A percentile compares a stretch with the other conserved stretches of the same genome.
Evolutionary conservation across 352 stramenopile genomes (phyloP).

Genomic region (Phytophthora sansomeana): DNA sequence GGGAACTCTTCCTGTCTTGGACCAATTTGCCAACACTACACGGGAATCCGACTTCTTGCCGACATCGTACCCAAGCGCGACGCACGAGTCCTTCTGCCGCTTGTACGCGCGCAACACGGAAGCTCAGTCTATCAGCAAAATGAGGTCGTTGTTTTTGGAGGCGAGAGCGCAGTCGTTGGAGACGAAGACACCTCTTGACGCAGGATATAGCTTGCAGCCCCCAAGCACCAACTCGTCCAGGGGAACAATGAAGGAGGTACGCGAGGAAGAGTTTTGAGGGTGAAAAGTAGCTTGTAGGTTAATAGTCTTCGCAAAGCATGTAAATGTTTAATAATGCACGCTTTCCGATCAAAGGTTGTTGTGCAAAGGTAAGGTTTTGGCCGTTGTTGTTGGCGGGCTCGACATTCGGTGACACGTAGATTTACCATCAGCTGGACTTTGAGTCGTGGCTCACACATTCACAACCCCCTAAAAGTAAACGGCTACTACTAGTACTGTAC

Average conservation of each 20-base stretch:
- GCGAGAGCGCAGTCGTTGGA: constrained; percentile 21
- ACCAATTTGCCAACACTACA: constrained; percentile 17
- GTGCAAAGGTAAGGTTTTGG: not conserved
- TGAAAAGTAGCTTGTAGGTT: not conserved
- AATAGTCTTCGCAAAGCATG: constrained; percentile 4
- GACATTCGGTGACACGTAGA: not conserved
- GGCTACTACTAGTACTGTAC: no score
- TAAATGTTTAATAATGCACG: not conserved
- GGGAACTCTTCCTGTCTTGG: constrained; percentile 13
- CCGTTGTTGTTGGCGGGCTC: not conserved
- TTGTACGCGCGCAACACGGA: constrained; percentile 42
- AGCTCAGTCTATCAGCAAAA: constrained; percentile 32
- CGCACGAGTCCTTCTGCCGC: constrained; percentile 35
- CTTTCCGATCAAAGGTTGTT: not conserved
- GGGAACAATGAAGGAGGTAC: not conserved
- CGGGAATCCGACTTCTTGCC: constrained; percentile 27
- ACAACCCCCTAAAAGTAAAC: not conserved
- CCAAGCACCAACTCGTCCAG: constrained; percentile 7
- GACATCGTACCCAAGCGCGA: constrained; percentile 22
- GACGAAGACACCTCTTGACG: constrained; percentile 21
- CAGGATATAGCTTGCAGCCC: constrained; percentile 13
- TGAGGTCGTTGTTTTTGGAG: constrained; percentile 30
- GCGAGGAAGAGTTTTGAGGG: constrained; percentile 27
- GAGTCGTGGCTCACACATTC: not conserved
- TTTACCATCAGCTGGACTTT: no score